Evolutionary conservation across 2,329 filamentous ascomycete genomes (phyloP), one percentile per base, ranked within the genome.

Genomic region (Dactylellina sp.): DNA sequence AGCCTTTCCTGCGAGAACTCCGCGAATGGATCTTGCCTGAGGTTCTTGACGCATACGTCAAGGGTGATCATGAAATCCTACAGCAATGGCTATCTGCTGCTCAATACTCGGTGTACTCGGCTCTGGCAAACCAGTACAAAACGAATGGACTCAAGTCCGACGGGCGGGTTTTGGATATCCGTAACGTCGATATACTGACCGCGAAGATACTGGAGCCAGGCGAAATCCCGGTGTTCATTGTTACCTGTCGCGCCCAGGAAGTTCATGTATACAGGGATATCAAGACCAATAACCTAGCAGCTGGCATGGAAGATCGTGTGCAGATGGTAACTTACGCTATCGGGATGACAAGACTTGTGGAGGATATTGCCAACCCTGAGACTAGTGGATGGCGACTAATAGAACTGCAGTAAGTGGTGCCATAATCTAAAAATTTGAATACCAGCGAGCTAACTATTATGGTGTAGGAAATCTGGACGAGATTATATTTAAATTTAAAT

Each of bases 251-350:
- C 76, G 97, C 95, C 9, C 95, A 99, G 81, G 95, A 99, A 82
- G 93, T 99, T 9, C 95, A 99, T 80, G 93, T 98, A 14, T 99
- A 97, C 84, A 88, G 91, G 75, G 96, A 98, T 77, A 89, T 90
- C 70, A 98, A 99, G 86, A 90, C 90, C 0, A 89, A 89, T 76
- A 86, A 97, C 81, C 87, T 99, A 52, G 93, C 94, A 1, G 94
- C 94, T 11, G 95, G 95, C 46, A 98, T 97, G 93, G 95, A 99
- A 82, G 95, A 99, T 83, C 96, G 93, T 83, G 95, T 99, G 22
- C 95, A 99, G 83, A 89, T 97, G 78, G 95, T 99, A 77, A 98
- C 95, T 1, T 99, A 99, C 80, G 95, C 94, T 76, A 98, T 99
- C 78, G 95, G 95, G 78, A 91, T 99, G 74, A 99, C 95, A 2